phyloP scores from a whole-genome alignment of 805 yeast species.

The Alloascoidea africana region DNA sequence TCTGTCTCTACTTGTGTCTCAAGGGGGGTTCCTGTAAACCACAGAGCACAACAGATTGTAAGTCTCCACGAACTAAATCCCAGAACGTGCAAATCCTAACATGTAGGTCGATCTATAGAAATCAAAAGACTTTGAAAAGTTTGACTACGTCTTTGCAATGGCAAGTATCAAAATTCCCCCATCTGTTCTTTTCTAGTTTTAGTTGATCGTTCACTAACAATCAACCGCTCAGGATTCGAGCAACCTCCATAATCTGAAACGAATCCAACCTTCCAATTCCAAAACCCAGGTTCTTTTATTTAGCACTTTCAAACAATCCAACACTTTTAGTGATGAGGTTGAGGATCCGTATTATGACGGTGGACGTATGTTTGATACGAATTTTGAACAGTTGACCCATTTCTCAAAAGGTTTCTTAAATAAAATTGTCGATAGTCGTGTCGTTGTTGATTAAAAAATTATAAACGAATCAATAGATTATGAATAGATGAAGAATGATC shows the following conservation, averaged over 20 bases:
- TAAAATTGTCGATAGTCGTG: slow-evolving; percentile 7
- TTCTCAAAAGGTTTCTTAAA: slow-evolving; percentile 60
- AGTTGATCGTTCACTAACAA: not conserved
- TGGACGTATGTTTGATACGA: slow-evolving; percentile 61
- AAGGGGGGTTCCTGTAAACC: slow-evolving; percentile 63
- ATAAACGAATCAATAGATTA: too few relatives aligned
- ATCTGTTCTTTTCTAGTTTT: not conserved
- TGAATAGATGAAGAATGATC: too few relatives aligned
- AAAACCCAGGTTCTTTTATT: slow-evolving; percentile 43
- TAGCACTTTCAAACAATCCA: slow-evolving; percentile 64
- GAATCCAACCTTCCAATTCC: too few relatives aligned
- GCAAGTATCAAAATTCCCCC: too few relatives aligned
- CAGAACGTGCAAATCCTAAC: too few relatives aligned
- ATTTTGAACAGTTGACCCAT: slow-evolving; percentile 58
- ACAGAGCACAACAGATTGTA: slow-evolving; percentile 56
- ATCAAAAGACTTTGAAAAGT: slow-evolving; percentile 24
- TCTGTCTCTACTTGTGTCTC: slow-evolving; percentile 50
- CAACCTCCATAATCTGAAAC: too few relatives aligned
- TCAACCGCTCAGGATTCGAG: slow-evolving; percentile 23
- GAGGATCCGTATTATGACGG: slow-evolving; percentile 95
- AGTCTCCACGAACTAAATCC: slow-evolving; percentile 2
- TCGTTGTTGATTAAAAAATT: too few relatives aligned
- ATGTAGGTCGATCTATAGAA: too few relatives aligned
- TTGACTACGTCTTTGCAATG: slow-evolving; percentile 47
- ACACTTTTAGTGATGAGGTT: slow-evolving; percentile 37